phyloP scores from a whole-genome alignment of 768 basidiomycete genomes.

The Tulasnella sp. region DNA sequence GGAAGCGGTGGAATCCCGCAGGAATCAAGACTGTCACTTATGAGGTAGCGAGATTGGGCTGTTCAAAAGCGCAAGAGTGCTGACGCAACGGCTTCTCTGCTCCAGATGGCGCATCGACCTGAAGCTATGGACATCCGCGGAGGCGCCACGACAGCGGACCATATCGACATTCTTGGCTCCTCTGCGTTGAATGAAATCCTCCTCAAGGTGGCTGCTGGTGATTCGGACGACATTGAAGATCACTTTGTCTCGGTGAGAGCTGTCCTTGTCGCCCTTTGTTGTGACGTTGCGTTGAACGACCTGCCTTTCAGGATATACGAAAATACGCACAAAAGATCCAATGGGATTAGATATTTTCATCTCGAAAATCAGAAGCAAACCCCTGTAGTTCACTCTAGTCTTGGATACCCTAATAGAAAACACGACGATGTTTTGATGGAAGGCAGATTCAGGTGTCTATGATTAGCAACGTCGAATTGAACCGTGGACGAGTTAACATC shows the following conservation, averaged over 20 bases:
- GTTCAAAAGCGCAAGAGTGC: not conserved
- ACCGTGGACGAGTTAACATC: not conserved
- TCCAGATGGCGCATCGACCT: slow-evolving; percentile 75
- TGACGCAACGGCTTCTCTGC: not conserved
- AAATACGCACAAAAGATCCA: slow-evolving; percentile 27
- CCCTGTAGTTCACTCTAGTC: not conserved
- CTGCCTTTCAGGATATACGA: slow-evolving; percentile 18
- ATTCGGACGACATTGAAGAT: slow-evolving; percentile 57
- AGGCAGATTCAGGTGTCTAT: not conserved
- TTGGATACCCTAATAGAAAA: not conserved
- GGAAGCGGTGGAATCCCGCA: slow-evolving; percentile 84
- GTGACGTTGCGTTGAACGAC: not conserved
- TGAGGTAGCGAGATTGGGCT: slow-evolving; percentile 52
- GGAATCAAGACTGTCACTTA: slow-evolving; percentile 82
- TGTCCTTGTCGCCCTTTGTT: not conserved
- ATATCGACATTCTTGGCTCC: slow-evolving; percentile 80
- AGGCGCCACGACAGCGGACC: slow-evolving; percentile 87
- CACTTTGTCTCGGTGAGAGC: slow-evolving; percentile 29
- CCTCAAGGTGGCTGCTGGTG: slow-evolving; percentile 82
- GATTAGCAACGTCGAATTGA: not conserved
- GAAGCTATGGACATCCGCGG: slow-evolving; percentile 71
- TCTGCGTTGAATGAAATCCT: slow-evolving; percentile 85
- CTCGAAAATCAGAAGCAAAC: not conserved
- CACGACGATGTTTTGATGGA: not conserved
- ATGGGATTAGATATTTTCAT: slow-evolving; percentile 22